A percentile compares a stretch with the other conserved stretches of the same genome.
Evolutionary conservation across 768 basidiomycete genomes (phyloP).

Genomic region (Boletus coccyginus): DNA sequence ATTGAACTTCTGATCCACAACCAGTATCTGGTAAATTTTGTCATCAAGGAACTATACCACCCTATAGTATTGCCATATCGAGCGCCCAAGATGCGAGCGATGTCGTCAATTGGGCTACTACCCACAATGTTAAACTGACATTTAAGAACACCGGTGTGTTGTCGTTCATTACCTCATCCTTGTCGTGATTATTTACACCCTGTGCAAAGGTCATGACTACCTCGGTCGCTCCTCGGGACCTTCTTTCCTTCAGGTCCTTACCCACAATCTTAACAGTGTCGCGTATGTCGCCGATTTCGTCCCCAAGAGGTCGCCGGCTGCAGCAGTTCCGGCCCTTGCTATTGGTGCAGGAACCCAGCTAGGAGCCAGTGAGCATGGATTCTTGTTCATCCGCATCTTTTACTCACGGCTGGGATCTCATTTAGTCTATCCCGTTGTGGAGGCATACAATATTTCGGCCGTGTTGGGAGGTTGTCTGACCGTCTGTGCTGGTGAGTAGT

Average conservation of each 20-base stretch:
- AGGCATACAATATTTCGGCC: slow-evolving; percentile 9
- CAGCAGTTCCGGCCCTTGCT: slow-evolving; percentile 8
- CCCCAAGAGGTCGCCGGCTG: slow-evolving; percentile 14
- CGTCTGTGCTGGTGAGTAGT: slow-evolving; percentile 13
- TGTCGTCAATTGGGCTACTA: slow-evolving; percentile 16
- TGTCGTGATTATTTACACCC: background rate
- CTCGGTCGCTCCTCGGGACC: slow-evolving; percentile 17
- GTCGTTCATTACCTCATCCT: background rate
- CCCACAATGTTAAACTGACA: slow-evolving; percentile 13
- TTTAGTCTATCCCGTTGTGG: slow-evolving; percentile 13
- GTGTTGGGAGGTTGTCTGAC: slow-evolving; percentile 18
- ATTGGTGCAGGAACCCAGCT: slow-evolving; percentile 16
- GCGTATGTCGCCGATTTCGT: slow-evolving; percentile 11
- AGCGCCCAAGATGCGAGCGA: slow-evolving; percentile 17
- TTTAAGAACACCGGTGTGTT: slow-evolving; percentile 20
- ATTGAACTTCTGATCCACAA: slow-evolving; percentile 18
- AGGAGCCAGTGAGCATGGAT: slow-evolving; percentile 2
- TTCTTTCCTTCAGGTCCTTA: slow-evolving; percentile 17
- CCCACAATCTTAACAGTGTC: slow-evolving; percentile 10
- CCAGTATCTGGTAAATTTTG: slow-evolving; percentile 6
- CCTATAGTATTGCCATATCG: slow-evolving; percentile 15
- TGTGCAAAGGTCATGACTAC: slow-evolving; percentile 11
- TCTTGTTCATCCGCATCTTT: background rate
- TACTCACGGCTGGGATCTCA: background rate
- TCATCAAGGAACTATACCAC: slow-evolving; percentile 15